Conservation (phyloP, 2,329 filamentous ascomycete genomes). For the Scleromitrula shiraiana region DNA sequence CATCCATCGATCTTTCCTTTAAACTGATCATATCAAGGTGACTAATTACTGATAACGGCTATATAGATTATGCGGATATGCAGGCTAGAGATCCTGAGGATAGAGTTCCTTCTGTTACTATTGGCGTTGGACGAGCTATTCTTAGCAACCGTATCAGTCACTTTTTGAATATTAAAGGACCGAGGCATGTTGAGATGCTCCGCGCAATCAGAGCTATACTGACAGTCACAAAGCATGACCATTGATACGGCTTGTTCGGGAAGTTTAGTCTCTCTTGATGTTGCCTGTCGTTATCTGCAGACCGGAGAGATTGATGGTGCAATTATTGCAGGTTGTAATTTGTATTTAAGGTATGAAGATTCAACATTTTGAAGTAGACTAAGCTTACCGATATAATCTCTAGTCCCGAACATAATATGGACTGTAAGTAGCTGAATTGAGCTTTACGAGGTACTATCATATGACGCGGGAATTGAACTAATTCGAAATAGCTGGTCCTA, state of each 20-base stretch:
- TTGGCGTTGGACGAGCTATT: slow-evolving; percentile 26
- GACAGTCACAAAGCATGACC: slow-evolving; percentile 38
- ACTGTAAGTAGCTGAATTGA: too few relatives aligned
- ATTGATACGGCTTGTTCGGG: slow-evolving; percentile 52
- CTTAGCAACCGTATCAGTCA: slow-evolving; percentile 43
- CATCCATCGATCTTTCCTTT: slow-evolving; percentile 11
- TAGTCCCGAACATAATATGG: slow-evolving; percentile 11
- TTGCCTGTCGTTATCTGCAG: slow-evolving; percentile 19
- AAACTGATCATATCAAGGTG: background rate
- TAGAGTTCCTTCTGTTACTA: background rate
- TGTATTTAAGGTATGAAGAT: slow-evolving; percentile 15
- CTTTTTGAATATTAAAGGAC: slow-evolving; percentile 47
- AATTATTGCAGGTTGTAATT: slow-evolving; percentile 25
- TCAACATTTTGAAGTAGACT: background rate
- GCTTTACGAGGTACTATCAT: too few relatives aligned
- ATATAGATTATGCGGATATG: slow-evolving; percentile 14
- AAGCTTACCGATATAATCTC: background rate
- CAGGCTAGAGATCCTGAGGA: slow-evolving; percentile 16
- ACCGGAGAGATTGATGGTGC: slow-evolving; percentile 32
- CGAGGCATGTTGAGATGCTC: slow-evolving; percentile 22
- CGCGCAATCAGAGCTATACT: background rate
- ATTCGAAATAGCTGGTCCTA: slow-evolving; percentile 5
- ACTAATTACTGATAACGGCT: slow-evolving; percentile 13
- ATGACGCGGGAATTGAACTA: slow-evolving; percentile 1
- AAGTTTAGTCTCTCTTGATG: slow-evolving; percentile 45